Evolutionary conservation across 2,329 filamentous ascomycete species (phyloP).

Genomic region (Stemphylium beticola): DNA sequence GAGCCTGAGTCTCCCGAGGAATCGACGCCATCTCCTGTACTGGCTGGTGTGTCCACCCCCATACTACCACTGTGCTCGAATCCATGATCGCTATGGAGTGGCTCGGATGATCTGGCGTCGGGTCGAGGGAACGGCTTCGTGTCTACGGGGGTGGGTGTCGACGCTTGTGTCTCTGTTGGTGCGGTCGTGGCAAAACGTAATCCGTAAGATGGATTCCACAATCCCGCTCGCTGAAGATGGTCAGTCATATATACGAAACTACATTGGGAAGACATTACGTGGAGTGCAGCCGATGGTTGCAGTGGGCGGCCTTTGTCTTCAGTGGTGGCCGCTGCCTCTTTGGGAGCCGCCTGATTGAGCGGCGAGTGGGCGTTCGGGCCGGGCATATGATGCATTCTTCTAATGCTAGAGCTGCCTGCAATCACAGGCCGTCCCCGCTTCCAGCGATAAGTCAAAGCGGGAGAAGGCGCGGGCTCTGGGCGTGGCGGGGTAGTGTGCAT

Average conservation of each 20-base stretch:
- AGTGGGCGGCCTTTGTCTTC: neutral
- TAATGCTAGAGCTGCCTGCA: slow-evolving; percentile 10
- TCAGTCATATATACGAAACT: neutral
- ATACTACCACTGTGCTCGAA: neutral
- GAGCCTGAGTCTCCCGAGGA: neutral
- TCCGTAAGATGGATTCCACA: slow-evolving; percentile 10
- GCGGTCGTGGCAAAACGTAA: slow-evolving; percentile 18
- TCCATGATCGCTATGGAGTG: neutral
- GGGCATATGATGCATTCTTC: neutral
- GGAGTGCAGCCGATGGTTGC: slow-evolving; percentile 3
- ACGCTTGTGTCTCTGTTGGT: neutral
- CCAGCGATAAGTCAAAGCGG: slow-evolving; percentile 21
- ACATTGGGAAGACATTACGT: neutral
- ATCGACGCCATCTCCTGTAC: neutral
- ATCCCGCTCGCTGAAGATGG: slow-evolving; percentile 4
- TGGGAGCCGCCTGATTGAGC: neutral
- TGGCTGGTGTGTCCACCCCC: neutral
- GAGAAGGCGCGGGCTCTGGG: slow-evolving; percentile 6
- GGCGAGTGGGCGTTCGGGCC: neutral
- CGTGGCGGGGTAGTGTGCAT: slow-evolving; percentile 15
- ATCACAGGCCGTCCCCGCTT: slow-evolving; percentile 27
- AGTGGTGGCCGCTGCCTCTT: neutral
- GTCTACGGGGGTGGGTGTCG: neutral
- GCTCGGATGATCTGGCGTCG: neutral
- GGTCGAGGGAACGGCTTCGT: neutral